Percentiles rank a stretch among this genome's conserved stretches.
These are phyloP conservation scores for Colletotrichum sublineola DNA, from an alignment of 2,329 filamentous ascomycete species.

Conservation along the genomic window DNA sequence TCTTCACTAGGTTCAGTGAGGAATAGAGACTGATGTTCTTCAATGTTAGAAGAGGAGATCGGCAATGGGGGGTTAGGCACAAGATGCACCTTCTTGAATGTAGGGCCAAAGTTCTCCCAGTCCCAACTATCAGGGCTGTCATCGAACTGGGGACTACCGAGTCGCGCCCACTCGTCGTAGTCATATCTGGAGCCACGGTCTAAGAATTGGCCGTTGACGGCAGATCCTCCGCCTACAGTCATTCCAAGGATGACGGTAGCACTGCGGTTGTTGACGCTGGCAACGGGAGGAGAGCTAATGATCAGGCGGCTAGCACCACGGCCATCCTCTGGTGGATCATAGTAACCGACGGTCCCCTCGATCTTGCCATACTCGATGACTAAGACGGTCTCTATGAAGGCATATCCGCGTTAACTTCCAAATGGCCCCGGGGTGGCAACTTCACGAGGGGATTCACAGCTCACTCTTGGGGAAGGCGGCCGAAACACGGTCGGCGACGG, in stretches of 20 bases:
- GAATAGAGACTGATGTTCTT: constrained; percentile 12
- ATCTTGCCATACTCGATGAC: constrained; percentile 6
- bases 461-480: constrained; percentile 48
- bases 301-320: constrained; percentile 45
- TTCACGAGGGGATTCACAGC: constrained; percentile 2
- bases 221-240: constrained; percentile 53
- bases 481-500: constrained; percentile 51
- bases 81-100: constrained; percentile 52
- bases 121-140: constrained; percentile 49
- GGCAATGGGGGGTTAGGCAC: not conserved
- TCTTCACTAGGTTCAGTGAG: constrained; percentile 45
- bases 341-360: constrained; percentile 45
- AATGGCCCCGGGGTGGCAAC: not conserved
- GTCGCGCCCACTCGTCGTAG: constrained; percentile 52
- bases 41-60: not conserved
- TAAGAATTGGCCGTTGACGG: constrained; percentile 55
- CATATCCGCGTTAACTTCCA: not conserved
- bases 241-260: constrained; percentile 50
- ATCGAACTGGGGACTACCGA: constrained; percentile 47
- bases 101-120: constrained; percentile 53
- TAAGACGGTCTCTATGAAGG: not conserved
- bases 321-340: constrained; percentile 47
- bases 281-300: constrained; percentile 47
- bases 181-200: constrained; percentile 53
- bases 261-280: constrained; percentile 47